Evolutionary conservation across 495 filamentous ascomycete genomes (phyloP).

Genomic region (Penicillium mononematosum): DNA sequence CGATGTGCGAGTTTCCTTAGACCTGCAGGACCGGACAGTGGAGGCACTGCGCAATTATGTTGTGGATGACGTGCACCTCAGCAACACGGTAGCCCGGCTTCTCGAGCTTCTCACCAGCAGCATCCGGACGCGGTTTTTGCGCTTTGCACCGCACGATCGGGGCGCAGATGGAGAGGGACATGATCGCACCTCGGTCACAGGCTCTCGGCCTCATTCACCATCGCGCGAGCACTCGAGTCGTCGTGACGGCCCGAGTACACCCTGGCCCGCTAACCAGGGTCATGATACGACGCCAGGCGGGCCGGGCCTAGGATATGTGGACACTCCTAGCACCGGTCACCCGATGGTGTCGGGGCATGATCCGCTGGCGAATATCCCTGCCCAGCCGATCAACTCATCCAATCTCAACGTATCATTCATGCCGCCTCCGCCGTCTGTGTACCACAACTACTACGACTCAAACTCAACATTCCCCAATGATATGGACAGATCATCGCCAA

Average conservation of each 20-base stretch:
- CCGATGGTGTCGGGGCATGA: conserved; percentile 40
- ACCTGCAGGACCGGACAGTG: conserved; percentile 76
- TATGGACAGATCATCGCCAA: conserved; percentile 29
- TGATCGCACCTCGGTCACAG: conserved; percentile 39
- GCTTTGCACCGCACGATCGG: conserved; percentile 48
- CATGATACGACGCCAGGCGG: conserved; percentile 29
- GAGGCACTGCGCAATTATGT: conserved; percentile 78
- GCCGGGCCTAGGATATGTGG: conserved; percentile 33
- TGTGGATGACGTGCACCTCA: conserved; percentile 96
- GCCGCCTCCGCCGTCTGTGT: conserved; percentile 49
- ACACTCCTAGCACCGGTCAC: conserved; percentile 28
- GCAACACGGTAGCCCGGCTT: conserved; percentile 87
- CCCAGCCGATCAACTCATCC: conserved; percentile 49
- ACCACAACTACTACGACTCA: conserved; percentile 49
- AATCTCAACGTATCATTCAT: conserved; percentile 51
- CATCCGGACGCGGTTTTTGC: conserved; percentile 72
- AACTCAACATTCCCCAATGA: conserved; percentile 37
- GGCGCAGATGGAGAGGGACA: conserved; percentile 40
- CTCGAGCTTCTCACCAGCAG: conserved; percentile 76
- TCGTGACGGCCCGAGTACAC: conserved; percentile 32
- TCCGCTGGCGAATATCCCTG: conserved; percentile 46
- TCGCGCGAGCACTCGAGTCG: conserved; percentile 35
- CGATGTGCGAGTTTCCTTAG: conserved; percentile 78
- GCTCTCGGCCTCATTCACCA: conserved; percentile 39
- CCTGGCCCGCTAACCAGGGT: conserved; percentile 31